Percentiles rank a stretch among this genome's conserved stretches.
Conservation (phyloP, 176 grass and related monocot species). For the Pontederia paniculata region DNA sequence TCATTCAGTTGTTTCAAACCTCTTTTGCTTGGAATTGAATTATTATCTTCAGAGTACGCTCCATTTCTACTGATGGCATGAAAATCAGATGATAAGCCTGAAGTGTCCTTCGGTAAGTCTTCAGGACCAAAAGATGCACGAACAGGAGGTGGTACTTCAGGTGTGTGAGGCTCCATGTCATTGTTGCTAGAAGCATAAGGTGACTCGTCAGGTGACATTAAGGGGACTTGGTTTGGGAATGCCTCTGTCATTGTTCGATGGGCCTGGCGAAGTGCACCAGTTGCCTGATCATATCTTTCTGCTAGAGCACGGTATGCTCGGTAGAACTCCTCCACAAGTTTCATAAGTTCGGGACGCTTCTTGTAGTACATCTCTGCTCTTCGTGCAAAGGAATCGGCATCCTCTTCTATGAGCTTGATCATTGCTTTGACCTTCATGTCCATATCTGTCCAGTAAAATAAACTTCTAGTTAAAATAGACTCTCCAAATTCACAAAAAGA, state of each 20-base stretch:
- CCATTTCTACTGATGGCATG: slow-evolving; percentile 41
- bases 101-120: slow-evolving; percentile 41
- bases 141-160: slow-evolving; percentile 27
- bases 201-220: slow-evolving; percentile 39
- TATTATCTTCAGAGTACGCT: slow-evolving; percentile 45
- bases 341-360: slow-evolving; percentile 85
- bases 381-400: slow-evolving; percentile 89
- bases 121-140: slow-evolving; percentile 35
- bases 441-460: slow-evolving; percentile 43
- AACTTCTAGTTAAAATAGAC: slow-evolving; percentile 3
- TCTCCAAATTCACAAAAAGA: neutral
- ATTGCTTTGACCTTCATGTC: slow-evolving; percentile 73
- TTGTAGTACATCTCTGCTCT: slow-evolving; percentile 98
- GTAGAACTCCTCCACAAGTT: slow-evolving; percentile 86
- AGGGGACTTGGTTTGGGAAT: slow-evolving; percentile 64
- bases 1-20: slow-evolving; percentile 42
- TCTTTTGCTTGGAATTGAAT: slow-evolving; percentile 27
- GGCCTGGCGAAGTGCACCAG: slow-evolving; percentile 54
- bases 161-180: slow-evolving; percentile 30
- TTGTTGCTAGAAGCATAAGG: slow-evolving; percentile 24
- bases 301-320: slow-evolving; percentile 74
- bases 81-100: slow-evolving; percentile 21
- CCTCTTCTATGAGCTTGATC: slow-evolving; percentile 93
- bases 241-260: slow-evolving; percentile 84
- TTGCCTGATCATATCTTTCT: slow-evolving; percentile 73